Conservation (phyloP, 2,329 filamentous ascomycete species). For the Clathrospora elynae region DNA sequence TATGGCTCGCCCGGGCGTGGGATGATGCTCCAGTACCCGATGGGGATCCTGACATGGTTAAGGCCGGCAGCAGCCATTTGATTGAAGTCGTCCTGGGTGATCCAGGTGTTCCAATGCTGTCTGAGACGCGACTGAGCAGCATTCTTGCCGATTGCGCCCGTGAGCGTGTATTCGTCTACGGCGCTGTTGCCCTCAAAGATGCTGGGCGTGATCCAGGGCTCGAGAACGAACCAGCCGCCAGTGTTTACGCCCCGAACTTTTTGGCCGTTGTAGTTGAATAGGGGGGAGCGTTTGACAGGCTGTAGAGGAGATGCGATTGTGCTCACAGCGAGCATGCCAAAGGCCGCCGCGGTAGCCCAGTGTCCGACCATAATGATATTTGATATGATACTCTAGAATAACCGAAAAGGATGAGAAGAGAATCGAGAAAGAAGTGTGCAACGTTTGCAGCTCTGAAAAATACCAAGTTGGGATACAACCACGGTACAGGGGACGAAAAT, state of each 20-base stretch:
- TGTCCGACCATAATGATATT: slow-evolving; percentile 34
- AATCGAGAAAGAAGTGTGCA: slow-evolving; percentile 9
- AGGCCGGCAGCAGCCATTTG: slow-evolving; percentile 62
- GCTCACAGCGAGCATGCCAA: slow-evolving; percentile 40
- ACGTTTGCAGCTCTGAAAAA: slow-evolving; percentile 16
- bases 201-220: slow-evolving; percentile 68
- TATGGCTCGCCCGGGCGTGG: slow-evolving; percentile 62
- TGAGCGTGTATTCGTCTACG: slow-evolving; percentile 64
- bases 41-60: slow-evolving; percentile 68
- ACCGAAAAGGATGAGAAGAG: slow-evolving; percentile 7
- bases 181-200: slow-evolving; percentile 61
- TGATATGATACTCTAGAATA: slow-evolving; percentile 9
- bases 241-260: slow-evolving; percentile 69
- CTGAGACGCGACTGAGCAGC: slow-evolving; percentile 55
- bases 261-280: slow-evolving; percentile 59
- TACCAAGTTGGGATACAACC: slow-evolving; percentile 7
- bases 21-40: slow-evolving; percentile 68
- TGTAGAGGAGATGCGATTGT: slow-evolving; percentile 40
- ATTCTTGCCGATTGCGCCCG: slow-evolving; percentile 56
- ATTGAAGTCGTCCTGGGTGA: slow-evolving; percentile 61
- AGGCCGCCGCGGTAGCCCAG: slow-evolving; percentile 29
- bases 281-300: slow-evolving; percentile 38
- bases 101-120: slow-evolving; percentile 65
- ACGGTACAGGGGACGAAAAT: slow-evolving; percentile 11
- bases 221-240: slow-evolving; percentile 68